Evolutionary conservation across 306 rosid species (phyloP), one percentile per base, ranked within the genome.

Genomic region (Canavalia ensiformis): DNA sequence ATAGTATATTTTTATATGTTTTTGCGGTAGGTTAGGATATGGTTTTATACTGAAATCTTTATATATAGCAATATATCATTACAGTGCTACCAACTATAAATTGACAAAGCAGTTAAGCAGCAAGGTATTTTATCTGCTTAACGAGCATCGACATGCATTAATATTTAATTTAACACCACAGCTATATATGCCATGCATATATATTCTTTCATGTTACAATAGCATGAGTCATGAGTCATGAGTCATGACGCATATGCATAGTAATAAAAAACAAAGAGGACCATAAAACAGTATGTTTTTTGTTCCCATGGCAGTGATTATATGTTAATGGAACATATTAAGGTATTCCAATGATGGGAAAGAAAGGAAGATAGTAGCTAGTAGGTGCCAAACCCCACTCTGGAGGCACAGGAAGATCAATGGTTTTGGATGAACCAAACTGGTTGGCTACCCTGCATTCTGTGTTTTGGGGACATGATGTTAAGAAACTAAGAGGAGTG

Each of bases 281-380:
- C 4, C 0, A n/a, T 77, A 65, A 25, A 29, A n/a, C 3, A 66
- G 1, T 9, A 4, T 9, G 6, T 56, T 7, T 46, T 35, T 34
- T 63, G 3, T 58, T 8, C 58, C 68, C 10, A 18, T 18, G 25
- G 25, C 25, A 12, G 11, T 18, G 0, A 12, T 66, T 8, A 31
- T 42, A 6, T 4, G 5, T 37, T 13, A 69, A 11, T 44, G 71
- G 18, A 70, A 50, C 39, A 78, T 18, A 57, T 87, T 84, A 94
- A n/a, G 98, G 98, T 55, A 95, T 88, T 82, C 98, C 98, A 33
- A 92, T 92, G 77, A 95, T 95, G 33, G 98, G 98, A 80, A 92
- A 5, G 87, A 85, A 90, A 54, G 97, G 98, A 34, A 91, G 1
- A 63, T 90, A 95, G 47, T 50, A 86, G 90, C 97, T 91, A 2